These are phyloP conservation scores for Endotrypanum monterogeii DNA, from an alignment of 208 protist genomes.

Conservation along the genomic window DNA sequence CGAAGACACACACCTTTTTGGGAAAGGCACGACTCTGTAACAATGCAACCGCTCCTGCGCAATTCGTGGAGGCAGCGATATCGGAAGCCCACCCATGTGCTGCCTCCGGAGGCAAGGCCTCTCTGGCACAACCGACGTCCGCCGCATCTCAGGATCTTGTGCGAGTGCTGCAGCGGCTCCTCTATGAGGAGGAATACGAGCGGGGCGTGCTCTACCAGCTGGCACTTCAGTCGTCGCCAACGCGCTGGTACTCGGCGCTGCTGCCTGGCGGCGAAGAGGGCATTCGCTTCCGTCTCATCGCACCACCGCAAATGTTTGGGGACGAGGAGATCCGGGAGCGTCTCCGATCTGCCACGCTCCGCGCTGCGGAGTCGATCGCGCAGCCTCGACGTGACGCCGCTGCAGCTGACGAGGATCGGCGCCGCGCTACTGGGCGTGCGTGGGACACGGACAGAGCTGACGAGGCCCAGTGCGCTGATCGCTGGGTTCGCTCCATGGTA, in stretches of 20 bases:
- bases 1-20: slow-evolving; percentile 3
- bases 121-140: not conserved
- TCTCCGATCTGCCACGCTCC: slow-evolving; percentile 6
- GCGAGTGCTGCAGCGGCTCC: slow-evolving; percentile 31
- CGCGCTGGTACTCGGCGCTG: slow-evolving; percentile 34
- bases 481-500: not conserved
- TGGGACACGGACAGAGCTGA: not conserved
- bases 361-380: slow-evolving; percentile 13
- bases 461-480: not conserved
- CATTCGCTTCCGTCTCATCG: slow-evolving; percentile 15
- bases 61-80: not conserved
- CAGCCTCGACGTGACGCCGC: slow-evolving; percentile 12
- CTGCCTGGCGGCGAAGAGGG: slow-evolving; percentile 25
- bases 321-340: slow-evolving; percentile 13
- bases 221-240: slow-evolving; percentile 32
- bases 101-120: not conserved
- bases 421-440: not conserved
- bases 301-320: slow-evolving; percentile 16
- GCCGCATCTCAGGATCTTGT: not conserved
- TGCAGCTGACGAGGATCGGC: not conserved
- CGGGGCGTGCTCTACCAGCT: slow-evolving; percentile 34
- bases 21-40: slow-evolving; percentile 10
- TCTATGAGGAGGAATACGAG: slow-evolving; percentile 66
- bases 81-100: not conserved
- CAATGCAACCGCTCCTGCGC: not conserved